phyloP scores from a whole-genome alignment of 108 stramenopile genomes.

The Cyclotella sp. region DNA sequence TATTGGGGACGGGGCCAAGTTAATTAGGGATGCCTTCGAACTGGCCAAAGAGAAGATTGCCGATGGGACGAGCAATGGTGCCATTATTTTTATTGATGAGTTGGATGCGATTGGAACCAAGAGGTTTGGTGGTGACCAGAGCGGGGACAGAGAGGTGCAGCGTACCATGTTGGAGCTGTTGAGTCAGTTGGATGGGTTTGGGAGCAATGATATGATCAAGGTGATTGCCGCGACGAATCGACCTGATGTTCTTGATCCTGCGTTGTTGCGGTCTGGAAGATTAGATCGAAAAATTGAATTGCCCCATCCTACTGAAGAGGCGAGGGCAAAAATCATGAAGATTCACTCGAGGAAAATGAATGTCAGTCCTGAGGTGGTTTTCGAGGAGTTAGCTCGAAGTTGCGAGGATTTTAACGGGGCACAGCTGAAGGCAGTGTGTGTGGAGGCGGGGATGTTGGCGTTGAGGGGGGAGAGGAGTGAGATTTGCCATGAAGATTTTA shows the following conservation, averaged over 20 bases:
- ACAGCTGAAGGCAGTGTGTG: conserved; percentile 97
- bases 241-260: conserved; percentile 98
- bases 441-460: conserved; percentile 99
- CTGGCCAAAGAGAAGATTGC: conserved; percentile 95
- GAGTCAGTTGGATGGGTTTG: conserved; percentile 98
- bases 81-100: conserved; percentile 99
- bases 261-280: conserved; percentile 95
- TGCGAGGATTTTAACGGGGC: conserved; percentile 99
- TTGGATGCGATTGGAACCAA: conserved; percentile 99
- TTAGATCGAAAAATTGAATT: conserved; percentile 99
- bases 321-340: conserved; percentile 91
- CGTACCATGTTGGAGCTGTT: conserved; percentile 99
- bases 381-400: conserved; percentile 94
- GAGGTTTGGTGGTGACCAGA: conserved; percentile 98
- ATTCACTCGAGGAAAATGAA: conserved; percentile 97
- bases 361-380: conserved; percentile 90
- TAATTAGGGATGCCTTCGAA: conserved; percentile 99
- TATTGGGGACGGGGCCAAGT: conserved; percentile 99
- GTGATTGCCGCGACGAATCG: conserved; percentile 99
- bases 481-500: conserved; percentile 96
- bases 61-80: conserved; percentile 73
- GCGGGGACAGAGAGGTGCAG: conserved; percentile 98
- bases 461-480: conserved; percentile 80
- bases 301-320: conserved; percentile 97
- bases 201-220: conserved; percentile 98